Evolutionary conservation across 163 green algal genomes (phyloP).

Genomic region (Volvox carteri): DNA sequence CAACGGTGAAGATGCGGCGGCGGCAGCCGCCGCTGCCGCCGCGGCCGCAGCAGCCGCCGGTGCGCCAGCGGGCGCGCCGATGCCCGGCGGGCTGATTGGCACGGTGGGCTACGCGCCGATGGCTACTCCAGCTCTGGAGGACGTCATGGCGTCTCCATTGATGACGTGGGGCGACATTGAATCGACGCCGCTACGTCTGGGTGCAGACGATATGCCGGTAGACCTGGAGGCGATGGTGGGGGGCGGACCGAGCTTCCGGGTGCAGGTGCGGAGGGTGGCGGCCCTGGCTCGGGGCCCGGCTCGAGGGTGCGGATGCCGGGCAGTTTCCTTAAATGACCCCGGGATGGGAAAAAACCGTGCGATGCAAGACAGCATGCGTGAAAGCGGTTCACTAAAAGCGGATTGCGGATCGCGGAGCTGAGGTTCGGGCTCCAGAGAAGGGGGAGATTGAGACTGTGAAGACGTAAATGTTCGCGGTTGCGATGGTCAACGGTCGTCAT

Average conservation of each 20-base stretch:
- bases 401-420: too few species aligned
- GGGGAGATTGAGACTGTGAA: too few species aligned
- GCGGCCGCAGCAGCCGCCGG: slow-evolving; percentile 9
- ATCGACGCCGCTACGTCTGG: slow-evolving; percentile 83
- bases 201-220: slow-evolving; percentile 29
- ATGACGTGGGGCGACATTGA: slow-evolving; percentile 97
- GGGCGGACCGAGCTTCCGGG: slow-evolving; percentile 33
- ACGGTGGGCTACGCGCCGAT: slow-evolving; percentile 51
- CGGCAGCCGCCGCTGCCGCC: background rate
- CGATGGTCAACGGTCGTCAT: too few species aligned
- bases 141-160: slow-evolving; percentile 82
- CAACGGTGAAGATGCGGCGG: background rate
- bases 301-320: background rate
- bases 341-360: too few species aligned
- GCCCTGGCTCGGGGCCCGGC: background rate
- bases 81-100: background rate
- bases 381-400: too few species aligned
- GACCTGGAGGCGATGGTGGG: slow-evolving; percentile 32
- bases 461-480: too few species aligned
- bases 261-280: slow-evolving; percentile 28
- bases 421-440: too few species aligned
- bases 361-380: too few species aligned
- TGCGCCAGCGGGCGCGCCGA: slow-evolving; percentile 22
- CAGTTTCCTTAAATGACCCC: too few species aligned
- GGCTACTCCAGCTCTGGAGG: slow-evolving; percentile 61